Percentiles rank a stretch among this genome's conserved stretches.
Evolutionary conservation across 306 rosid species (phyloP).

Genomic region (Cucurbita argyrosperma): DNA sequence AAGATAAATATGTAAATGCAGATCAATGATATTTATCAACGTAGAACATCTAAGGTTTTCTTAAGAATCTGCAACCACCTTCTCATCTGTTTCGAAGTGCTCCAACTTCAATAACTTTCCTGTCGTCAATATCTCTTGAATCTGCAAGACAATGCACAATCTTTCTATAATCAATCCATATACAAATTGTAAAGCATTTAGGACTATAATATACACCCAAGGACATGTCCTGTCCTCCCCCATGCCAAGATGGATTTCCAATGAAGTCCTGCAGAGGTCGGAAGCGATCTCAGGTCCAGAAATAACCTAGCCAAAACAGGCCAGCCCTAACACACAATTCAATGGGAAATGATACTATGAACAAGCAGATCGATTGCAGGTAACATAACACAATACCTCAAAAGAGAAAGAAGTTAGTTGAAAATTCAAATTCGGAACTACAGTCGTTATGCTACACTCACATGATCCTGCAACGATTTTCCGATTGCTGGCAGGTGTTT

Average conservation of each 20-base stretch:
- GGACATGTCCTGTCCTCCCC: neutral
- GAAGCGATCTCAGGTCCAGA: neutral
- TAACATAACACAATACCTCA: neutral
- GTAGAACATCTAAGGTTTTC: neutral
- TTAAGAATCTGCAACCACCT: conserved; percentile 38
- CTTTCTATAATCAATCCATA: conserved; percentile 10
- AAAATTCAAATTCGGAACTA: neutral
- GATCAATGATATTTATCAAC: neutral
- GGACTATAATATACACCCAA: neutral
- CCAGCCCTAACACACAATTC: neutral
- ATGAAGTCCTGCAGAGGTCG: neutral
- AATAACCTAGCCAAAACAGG: neutral
- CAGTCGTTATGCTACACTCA: conserved; percentile 17
- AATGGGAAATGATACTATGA: neutral
- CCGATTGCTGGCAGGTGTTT: conserved; percentile 70
- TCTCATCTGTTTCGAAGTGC: conserved; percentile 79
- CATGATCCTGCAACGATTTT: conserved; percentile 85
- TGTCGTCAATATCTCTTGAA: conserved; percentile 82
- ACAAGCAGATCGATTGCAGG: neutral
- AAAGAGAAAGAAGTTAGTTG: neutral
- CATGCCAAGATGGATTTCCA: neutral
- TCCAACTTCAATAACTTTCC: conserved; percentile 82
- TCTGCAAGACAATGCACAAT: conserved; percentile 33
- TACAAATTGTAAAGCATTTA: neutral
- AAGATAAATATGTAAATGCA: neutral